Evolutionary conservation across 108 stramenopile species (phyloP), one percentile per base, ranked within the genome.

Genomic region (Bacterosira constricta): DNA sequence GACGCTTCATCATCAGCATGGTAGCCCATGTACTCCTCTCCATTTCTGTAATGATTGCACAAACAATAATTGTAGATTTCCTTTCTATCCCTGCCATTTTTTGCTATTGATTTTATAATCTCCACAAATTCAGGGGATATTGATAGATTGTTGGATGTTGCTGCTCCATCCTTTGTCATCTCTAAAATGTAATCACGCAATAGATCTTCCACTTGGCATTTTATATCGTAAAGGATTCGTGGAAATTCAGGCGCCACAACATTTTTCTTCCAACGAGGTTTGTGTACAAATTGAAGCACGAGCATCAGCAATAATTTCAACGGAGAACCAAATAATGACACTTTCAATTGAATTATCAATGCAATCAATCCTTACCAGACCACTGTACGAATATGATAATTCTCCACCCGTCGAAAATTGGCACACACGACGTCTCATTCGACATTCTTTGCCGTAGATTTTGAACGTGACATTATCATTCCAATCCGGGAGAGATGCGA

Each of bases 31-130:
- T 76, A 68, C 20, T 76, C 75, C 20, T 76, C 60, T 20, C 75
- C 75, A 27, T 32, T 68, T 51, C 75, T 67, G 44, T 76, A 76
- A 29, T 76, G 75, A 37, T 76, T 76, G 15, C 66, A 52, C 34
- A 76, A 34, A 31, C 75, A 76, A 36, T 76, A 76, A 37, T 76
- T 76, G 66, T 62, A 76, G 26, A 76, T 60, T 30, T 75, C 59
- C 11, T 34, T 68, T 30, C 31, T 55, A 1, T 52, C 26, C 0
- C 13, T 67, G 12, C 9, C 36, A 2, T 35, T 46, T 12, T 44
- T 42, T n/a, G n/a, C n/a, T 6, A 61, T 41, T 27, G 59, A 42
- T 34, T 68, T 59, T 10, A 76, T 1, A 0, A 50, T 31, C 25
- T 45, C 52, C 10, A 76, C 38, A 53, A 76, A 76, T 41, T 67